Conservation (phyloP, 2,329 filamentous ascomycete species). For the Xylariaceae sp. region DNA sequence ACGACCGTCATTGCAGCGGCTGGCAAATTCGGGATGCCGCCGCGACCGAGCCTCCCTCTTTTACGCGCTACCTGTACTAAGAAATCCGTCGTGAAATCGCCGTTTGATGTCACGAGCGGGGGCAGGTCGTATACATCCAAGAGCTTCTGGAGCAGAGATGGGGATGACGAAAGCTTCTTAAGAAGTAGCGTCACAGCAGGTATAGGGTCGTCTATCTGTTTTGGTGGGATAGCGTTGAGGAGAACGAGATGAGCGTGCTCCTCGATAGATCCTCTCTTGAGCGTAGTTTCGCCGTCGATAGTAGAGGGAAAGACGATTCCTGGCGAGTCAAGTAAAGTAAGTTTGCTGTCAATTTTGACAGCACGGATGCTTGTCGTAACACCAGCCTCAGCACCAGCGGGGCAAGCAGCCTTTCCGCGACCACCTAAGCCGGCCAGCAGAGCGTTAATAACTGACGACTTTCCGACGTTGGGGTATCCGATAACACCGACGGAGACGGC, state of each 20-base stretch:
- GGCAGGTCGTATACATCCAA: conserved; percentile 81
- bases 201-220: conserved; percentile 88
- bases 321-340: conserved; percentile 89
- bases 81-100: conserved; percentile 84
- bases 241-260: conserved; percentile 82
- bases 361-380: conserved; percentile 84
- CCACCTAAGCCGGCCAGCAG: conserved; percentile 73
- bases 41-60: conserved; percentile 80
- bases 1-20: conserved; percentile 89
- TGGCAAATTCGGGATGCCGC: conserved; percentile 83
- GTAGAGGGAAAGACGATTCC: conserved; percentile 88
- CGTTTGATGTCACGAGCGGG: conserved; percentile 66
- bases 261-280: conserved; percentile 52
- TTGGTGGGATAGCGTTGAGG: conserved; percentile 86
- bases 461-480: conserved; percentile 93
- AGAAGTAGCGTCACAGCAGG: conserved; percentile 84
- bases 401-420: conserved; percentile 66
- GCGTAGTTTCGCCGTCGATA: conserved; percentile 17
- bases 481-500: conserved; percentile 90
- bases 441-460: conserved; percentile 94
- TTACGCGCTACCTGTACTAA: conserved; percentile 92
- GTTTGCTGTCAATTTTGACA: conserved; percentile 91
- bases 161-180: conserved; percentile 68
- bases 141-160: conserved; percentile 73
- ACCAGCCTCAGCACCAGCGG: conserved; percentile 85